phyloP scores from a whole-genome alignment of 2,329 filamentous ascomycete genomes.

The Esteya vermicola region DNA sequence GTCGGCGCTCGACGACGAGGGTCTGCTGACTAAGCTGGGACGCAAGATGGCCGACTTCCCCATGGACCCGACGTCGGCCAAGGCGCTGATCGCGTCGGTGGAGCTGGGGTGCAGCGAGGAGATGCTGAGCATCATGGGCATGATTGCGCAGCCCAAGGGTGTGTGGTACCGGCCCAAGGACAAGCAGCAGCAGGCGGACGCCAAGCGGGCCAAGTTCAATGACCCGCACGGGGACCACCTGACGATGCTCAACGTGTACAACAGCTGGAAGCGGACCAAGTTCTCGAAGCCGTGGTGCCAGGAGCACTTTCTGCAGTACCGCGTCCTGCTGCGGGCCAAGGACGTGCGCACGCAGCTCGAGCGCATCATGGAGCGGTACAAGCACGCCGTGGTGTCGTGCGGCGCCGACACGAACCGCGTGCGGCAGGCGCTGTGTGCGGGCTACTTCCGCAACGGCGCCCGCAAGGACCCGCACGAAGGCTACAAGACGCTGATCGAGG shows the following conservation, averaged over 20 bases:
- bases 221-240: slow-evolving; percentile 90
- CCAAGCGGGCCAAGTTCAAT: slow-evolving; percentile 96
- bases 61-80: slow-evolving; percentile 87
- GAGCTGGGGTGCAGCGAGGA: slow-evolving; percentile 87
- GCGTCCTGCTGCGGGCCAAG: slow-evolving; percentile 75
- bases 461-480: slow-evolving; percentile 93
- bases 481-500: slow-evolving; percentile 94
- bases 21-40: slow-evolving; percentile 76
- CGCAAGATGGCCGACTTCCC: slow-evolving; percentile 98
- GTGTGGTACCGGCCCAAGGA: slow-evolving; percentile 96
- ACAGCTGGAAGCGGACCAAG: slow-evolving; percentile 80
- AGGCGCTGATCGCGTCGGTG: slow-evolving; percentile 70
- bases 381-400: slow-evolving; percentile 68
- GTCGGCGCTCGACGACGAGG: slow-evolving; percentile 87
- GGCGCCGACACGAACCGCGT: slow-evolving; percentile 79
- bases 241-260: slow-evolving; percentile 91
- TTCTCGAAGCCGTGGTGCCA: slow-evolving; percentile 87
- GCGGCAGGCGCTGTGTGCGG: slow-evolving; percentile 74
- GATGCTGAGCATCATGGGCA: slow-evolving; percentile 84
- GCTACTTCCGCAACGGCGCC: slow-evolving; percentile 91
- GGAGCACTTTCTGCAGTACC: slow-evolving; percentile 93
- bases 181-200: slow-evolving; percentile 89
- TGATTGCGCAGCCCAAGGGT: slow-evolving; percentile 66
- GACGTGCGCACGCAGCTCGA: slow-evolving; percentile 87
- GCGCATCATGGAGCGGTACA: slow-evolving; percentile 87